A percentile compares a stretch with the other conserved stretches of the same genome.
phyloP scores from a whole-genome alignment of 2,329 filamentous ascomycete genomes.

The Hymenoscyphus occultus region DNA sequence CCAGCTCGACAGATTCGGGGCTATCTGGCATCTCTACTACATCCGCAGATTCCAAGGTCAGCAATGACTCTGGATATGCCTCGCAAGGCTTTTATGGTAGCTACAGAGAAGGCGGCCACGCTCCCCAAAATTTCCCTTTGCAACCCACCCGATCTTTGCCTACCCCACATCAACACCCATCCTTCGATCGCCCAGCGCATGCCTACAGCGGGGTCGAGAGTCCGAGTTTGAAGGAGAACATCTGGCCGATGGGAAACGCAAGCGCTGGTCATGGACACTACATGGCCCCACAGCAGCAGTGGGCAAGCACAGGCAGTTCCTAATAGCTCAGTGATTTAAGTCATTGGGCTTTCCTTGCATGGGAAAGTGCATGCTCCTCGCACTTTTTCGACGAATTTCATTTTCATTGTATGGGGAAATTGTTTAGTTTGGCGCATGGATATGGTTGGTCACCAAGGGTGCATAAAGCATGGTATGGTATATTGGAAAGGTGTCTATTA shows the following conservation, averaged over 20 bases:
- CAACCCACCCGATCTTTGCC: constrained; percentile 26
- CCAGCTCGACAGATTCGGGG: constrained; percentile 26
- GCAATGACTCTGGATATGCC: constrained; percentile 31
- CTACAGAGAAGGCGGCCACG: constrained; percentile 21
- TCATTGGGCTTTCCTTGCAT: background rate
- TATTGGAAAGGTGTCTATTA: background rate
- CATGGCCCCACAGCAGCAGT: constrained; percentile 28
- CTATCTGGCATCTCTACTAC: constrained; percentile 27
- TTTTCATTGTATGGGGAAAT: constrained; percentile 11
- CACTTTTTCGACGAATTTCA: constrained; percentile 6
- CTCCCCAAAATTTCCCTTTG: constrained; percentile 24
- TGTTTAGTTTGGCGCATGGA: background rate
- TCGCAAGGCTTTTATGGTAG: constrained; percentile 28
- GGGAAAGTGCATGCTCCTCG: background rate
- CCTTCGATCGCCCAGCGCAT: constrained; percentile 24
- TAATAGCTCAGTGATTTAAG: constrained; percentile 6
- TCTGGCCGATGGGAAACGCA: constrained; percentile 31
- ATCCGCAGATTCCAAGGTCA: constrained; percentile 30
- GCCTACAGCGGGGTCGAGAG: constrained; percentile 22
- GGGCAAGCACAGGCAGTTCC: constrained; percentile 31
- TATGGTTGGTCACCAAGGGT: constrained; percentile 1
- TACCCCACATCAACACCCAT: constrained; percentile 24
- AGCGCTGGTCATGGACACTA: constrained; percentile 34
- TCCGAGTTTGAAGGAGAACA: constrained; percentile 23
- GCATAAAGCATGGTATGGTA: constrained; percentile 2